Base-by-base conservation (phyloP, 2,329 filamentous ascomycete genomes). In the Pseudopithomyces chartarum region DNA sequence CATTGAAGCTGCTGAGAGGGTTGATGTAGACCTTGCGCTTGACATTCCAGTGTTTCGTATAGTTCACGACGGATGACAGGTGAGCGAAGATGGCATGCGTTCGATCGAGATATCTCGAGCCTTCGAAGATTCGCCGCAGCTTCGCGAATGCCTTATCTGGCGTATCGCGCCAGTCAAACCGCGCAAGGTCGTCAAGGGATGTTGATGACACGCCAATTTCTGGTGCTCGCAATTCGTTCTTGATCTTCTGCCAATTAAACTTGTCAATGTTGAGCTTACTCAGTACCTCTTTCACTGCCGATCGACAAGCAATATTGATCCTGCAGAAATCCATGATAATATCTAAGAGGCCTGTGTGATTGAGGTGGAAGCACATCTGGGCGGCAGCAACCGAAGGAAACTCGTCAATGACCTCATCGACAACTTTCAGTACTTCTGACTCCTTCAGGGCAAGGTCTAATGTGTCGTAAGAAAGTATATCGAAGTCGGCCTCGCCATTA, bases 401-500 rank as follows among this genome's bases (percentile, higher is more conserved):
- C 5, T 89, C 85, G 47, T 87, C 83, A 15, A 96, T 84, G 39
- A 97, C 90, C 72, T 99, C 95, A 71, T 99, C 95, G 20, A 98
- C 80, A 2, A 98, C 93, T 67, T 97, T 98, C 64, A 99, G 85
- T 0, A 92, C 89, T 75, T 98, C 94, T 0, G 94, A 94, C 75
- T 99, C 95, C 68, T 96, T 96, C 54, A 97, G 76, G 1, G 92
- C 89, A 44, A 96, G 80, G 68, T 98, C 92, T 5, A 92, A 77
- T 1, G 89, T 89, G 64, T 93, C 88, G 43, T 86, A 85, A 0
- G 92, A 94, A n/a, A 97, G 85, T 57, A 99, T 92, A 76, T 99
- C 95, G 73, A 98, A 99, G 73, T 98, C 93, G 2, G 96, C 93
- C 71, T 98, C 95, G 10, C 91, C 90, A 71, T 91, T 90, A 68